A percentile compares a stretch with the other conserved stretches of the same genome.
Conservation (phyloP, 2,329 filamentous ascomycete species). For the Periconia sp. region DNA sequence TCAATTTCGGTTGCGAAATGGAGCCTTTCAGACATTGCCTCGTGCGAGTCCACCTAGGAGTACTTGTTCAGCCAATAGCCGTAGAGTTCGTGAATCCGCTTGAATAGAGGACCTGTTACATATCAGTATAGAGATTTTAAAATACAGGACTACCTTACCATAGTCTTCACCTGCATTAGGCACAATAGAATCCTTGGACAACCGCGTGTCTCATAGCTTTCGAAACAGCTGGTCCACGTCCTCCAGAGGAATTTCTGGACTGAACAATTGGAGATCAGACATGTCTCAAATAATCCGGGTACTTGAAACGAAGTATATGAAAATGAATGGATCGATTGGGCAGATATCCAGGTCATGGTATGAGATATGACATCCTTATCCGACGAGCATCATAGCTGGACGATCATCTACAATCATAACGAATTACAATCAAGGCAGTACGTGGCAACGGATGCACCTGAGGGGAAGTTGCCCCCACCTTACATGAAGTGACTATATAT, state of each 20-base stretch:
- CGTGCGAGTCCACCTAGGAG: slow-evolving; percentile 40
- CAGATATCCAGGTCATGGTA: too few species aligned
- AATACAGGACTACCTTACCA: slow-evolving; percentile 16
- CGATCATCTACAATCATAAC: too few species aligned
- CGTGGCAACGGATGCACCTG: too few species aligned
- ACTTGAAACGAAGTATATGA: too few species aligned
- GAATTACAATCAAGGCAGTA: too few species aligned
- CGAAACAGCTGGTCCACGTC: slow-evolving; percentile 45
- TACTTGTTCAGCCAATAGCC: slow-evolving; percentile 42
- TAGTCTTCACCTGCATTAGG: slow-evolving; percentile 44
- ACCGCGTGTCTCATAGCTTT: slow-evolving; percentile 42
- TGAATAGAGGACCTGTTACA: slow-evolving; percentile 24
- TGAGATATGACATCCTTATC: too few species aligned
- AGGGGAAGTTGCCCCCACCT: too few species aligned
- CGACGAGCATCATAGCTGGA: too few species aligned
- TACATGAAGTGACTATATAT: too few species aligned
- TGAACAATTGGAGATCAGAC: slow-evolving; percentile 38
- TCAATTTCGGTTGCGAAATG: slow-evolving; percentile 47
- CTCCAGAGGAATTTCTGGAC: slow-evolving; percentile 38
- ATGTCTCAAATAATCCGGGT: slow-evolving; percentile 10
- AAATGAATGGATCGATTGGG: too few species aligned
- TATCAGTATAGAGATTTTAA: background rate
- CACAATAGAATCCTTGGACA: slow-evolving; percentile 42
- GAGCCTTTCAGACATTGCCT: slow-evolving; percentile 38
- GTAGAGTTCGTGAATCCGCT: slow-evolving; percentile 44